Evolutionary conservation across 805 yeast species (phyloP).

Genomic region (Suhomyces vadensis): DNA sequence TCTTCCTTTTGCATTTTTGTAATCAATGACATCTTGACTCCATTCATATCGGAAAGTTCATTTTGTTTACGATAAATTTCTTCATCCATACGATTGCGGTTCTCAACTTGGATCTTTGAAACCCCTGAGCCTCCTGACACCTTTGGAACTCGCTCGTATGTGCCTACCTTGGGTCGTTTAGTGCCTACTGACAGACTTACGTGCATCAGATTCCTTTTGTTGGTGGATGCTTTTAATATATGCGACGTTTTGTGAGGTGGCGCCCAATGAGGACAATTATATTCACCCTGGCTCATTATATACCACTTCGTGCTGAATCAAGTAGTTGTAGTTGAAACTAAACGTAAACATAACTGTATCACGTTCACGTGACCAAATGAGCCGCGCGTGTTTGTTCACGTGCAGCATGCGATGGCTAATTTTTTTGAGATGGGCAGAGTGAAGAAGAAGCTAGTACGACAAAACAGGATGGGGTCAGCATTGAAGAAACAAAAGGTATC

Average conservation of each 20-base stretch:
- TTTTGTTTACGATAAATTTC: constrained; percentile 4
- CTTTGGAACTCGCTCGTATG: too few relatives aligned
- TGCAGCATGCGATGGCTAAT: neutral
- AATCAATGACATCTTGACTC: constrained; percentile 12
- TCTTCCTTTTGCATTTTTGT: constrained; percentile 18
- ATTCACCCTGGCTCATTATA: constrained; percentile 1
- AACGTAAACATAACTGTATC: constrained; percentile 4
- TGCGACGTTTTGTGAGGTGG: too few relatives aligned
- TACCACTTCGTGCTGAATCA: neutral
- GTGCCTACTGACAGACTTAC: too few relatives aligned
- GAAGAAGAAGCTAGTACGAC: neutral
- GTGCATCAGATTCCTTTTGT: neutral
- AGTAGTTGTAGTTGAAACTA: constrained; percentile 4
- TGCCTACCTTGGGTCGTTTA: too few relatives aligned
- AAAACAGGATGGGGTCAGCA: constrained; percentile 19
- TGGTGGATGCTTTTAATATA: neutral
- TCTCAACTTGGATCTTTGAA: neutral
- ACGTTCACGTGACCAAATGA: neutral
- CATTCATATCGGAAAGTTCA: constrained; percentile 11
- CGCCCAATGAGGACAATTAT: neutral
- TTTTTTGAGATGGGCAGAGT: neutral
- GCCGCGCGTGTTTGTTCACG: too few relatives aligned
- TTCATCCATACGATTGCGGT: neutral
- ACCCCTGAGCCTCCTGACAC: too few relatives aligned
- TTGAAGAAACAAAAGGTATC: constrained; percentile 24